Evolutionary conservation across 352 stramenopile species (phyloP).

Genomic region (Peronospora farinosa): DNA sequence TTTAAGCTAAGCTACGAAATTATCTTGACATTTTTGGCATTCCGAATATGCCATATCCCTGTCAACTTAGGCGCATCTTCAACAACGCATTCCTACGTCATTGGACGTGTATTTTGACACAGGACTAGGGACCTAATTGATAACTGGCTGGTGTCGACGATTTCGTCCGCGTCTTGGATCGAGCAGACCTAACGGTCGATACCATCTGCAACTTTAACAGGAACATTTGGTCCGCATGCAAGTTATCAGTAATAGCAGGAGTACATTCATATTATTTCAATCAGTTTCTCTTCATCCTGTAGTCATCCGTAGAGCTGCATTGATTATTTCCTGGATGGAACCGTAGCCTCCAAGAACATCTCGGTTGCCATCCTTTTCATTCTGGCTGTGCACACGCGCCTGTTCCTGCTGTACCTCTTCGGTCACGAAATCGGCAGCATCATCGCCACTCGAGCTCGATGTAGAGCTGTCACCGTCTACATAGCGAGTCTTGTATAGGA

Average conservation of each 20-base stretch:
- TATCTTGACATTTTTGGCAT: too few relatives aligned
- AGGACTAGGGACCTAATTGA: too few relatives aligned
- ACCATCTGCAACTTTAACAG: constrained; percentile 1
- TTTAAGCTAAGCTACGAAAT: too few relatives aligned
- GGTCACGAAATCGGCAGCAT: constrained; percentile 3
- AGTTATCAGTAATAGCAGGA: constrained; percentile 8
- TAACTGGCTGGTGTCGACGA: too few relatives aligned
- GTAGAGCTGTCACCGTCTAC: constrained; percentile 18
- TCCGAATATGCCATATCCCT: too few relatives aligned
- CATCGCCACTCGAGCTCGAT: constrained; percentile 24
- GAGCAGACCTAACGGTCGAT: constrained; percentile 5
- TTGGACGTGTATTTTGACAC: too few relatives aligned
- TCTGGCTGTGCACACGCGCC: constrained; percentile 2
- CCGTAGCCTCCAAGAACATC: constrained; percentile 28
- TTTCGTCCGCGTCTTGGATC: constrained; percentile 5
- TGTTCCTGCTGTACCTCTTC: constrained; percentile 15
- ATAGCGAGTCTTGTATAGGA: constrained; percentile 39
- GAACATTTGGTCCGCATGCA: constrained; percentile 1
- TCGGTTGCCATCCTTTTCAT: constrained; percentile 10
- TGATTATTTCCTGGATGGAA: constrained; percentile 46
- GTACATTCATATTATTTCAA: constrained; percentile 20
- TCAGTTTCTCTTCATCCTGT: constrained; percentile 56
- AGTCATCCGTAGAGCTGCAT: constrained; percentile 48
- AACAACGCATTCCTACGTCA: too few relatives aligned
- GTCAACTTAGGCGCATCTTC: too few relatives aligned